A percentile compares a stretch with the other conserved stretches of the same genome.
Evolutionary conservation across 768 basidiomycete genomes (phyloP).

Genomic region (Lentinula aciculospora): DNA sequence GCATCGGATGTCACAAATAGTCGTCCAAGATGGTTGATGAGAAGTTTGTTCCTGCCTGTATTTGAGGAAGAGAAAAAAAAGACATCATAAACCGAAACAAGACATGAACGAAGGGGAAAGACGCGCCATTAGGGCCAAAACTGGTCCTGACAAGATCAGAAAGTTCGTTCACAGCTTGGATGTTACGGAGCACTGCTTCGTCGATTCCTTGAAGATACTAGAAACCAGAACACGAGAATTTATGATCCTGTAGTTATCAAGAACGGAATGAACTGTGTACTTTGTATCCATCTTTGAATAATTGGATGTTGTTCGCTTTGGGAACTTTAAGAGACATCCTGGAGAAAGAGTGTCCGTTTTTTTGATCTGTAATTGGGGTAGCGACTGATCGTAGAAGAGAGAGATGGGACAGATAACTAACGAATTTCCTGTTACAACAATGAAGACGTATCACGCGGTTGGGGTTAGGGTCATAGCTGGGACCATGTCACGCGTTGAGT

Average conservation of each 20-base stretch:
- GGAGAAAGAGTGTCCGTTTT: neutral
- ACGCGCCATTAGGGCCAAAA: conserved; percentile 92
- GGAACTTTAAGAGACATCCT: conserved; percentile 92
- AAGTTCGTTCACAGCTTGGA: conserved; percentile 92
- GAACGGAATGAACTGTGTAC: conserved; percentile 30
- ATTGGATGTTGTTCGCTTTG: conserved; percentile 78
- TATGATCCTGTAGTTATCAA: neutral
- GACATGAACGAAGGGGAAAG: neutral
- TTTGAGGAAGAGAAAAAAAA: neutral
- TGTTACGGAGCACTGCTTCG: conserved; percentile 95
- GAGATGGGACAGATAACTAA: neutral
- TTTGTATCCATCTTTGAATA: conserved; percentile 99
- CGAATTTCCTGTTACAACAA: no score
- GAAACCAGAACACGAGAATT: neutral
- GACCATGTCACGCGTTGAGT: neutral
- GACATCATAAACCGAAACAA: neutral
- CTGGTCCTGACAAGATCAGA: conserved; percentile 94
- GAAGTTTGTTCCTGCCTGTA: conserved; percentile 89
- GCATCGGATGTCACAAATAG: conserved; percentile 99
- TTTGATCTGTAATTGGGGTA: neutral
- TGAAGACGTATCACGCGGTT: neutral
- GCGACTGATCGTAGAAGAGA: neutral
- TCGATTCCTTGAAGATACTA: conserved; percentile 87
- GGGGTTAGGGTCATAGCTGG: neutral
- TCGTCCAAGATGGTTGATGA: conserved; percentile 95